Evolutionary conservation across 805 yeast genomes (phyloP), one percentile per base, ranked within the genome.

Genomic region (Candida insectalens): DNA sequence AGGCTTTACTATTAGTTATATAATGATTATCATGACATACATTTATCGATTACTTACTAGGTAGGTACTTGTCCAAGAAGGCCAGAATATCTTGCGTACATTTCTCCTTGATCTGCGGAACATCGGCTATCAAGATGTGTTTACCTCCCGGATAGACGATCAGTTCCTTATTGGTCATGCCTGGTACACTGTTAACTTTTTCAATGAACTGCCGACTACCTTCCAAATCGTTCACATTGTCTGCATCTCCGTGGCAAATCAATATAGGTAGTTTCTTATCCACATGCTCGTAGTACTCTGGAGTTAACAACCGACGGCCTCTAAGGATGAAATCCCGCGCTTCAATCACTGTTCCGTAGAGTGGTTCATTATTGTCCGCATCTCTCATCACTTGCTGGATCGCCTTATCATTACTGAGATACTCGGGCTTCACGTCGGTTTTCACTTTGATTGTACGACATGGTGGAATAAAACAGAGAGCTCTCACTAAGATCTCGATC

Each of bases 241-340:
- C 94, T n/a, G 53, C 57, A 6, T 62, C 59, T 20, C 89, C 87
- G 50, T 81, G 89, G 28, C 72, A 44, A 8, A 82, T 56, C 20
- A 77, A 50, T 4, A 80, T 45, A 0, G 83, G 74, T 8, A 66
- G 59, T 6, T 61, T 47, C 5, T 60, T 53, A 29, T 55, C 52
- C 35, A 60, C 55, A 29, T 59, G 53, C 3, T 59, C 42, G 34
- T 60, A 65, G 27, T 53, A 50, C 3, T 61, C 55, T 4, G 49
- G 55, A 5, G 61, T 49, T 25, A 65, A 49, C 30, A 82, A 58
- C 14, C 49, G 53, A 38, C 68, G 64, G n/a, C 92, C 92, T 35
- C 88, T 62, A 8, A 53, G 51, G 25, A 81, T 49, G 63, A 81
- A 75, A 42, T 77, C 88, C 46, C 71, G 54, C 26, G 76, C 63